Conservation (phyloP, 805 yeast species). For the Candida wancherniae region DNA sequence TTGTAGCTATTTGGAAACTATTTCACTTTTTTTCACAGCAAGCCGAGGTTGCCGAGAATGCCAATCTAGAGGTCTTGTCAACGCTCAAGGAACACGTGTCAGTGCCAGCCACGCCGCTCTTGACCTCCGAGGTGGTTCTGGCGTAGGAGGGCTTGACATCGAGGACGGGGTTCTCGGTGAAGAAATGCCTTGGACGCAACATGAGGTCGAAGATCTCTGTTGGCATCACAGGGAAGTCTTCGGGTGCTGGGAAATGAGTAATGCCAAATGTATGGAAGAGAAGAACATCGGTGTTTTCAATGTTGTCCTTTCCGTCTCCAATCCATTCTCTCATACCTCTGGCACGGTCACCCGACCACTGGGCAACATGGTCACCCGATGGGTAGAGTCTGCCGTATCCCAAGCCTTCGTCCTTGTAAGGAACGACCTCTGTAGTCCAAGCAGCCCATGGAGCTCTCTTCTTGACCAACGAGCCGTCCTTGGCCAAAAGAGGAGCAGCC, state of each 20-base stretch:
- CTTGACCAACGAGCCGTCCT: conserved; percentile 66
- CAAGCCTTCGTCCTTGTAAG: conserved; percentile 52
- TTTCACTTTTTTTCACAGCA: no score
- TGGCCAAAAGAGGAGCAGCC: conserved; percentile 68
- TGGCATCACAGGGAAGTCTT: conserved; percentile 88
- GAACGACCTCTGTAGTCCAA: conserved; percentile 62
- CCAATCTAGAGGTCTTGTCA: conserved; percentile 50
- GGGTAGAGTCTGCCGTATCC: conserved; percentile 66
- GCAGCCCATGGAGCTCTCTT: conserved; percentile 84
- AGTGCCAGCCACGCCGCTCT: conserved; percentile 31
- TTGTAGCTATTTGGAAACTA: no score
- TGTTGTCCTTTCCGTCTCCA: conserved; percentile 52
- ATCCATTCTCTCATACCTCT: conserved; percentile 67
- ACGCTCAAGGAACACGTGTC: conserved; percentile 33
- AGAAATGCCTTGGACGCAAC: conserved; percentile 76
- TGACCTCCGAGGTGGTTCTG: conserved; percentile 39
- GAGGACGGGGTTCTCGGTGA: conserved; percentile 70
- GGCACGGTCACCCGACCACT: conserved; percentile 65
- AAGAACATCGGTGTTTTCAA: conserved; percentile 67
- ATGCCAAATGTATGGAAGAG: conserved; percentile 81
- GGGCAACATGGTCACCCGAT: conserved; percentile 75
- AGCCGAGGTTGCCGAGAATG: conserved; percentile 37
- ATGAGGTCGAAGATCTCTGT: conserved; percentile 73
- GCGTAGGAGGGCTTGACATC: conserved; percentile 64
- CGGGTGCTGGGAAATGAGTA: conserved; percentile 85